Base-by-base conservation (phyloP, 75 land plant genomes). In the Gnetum montanum region DNA sequence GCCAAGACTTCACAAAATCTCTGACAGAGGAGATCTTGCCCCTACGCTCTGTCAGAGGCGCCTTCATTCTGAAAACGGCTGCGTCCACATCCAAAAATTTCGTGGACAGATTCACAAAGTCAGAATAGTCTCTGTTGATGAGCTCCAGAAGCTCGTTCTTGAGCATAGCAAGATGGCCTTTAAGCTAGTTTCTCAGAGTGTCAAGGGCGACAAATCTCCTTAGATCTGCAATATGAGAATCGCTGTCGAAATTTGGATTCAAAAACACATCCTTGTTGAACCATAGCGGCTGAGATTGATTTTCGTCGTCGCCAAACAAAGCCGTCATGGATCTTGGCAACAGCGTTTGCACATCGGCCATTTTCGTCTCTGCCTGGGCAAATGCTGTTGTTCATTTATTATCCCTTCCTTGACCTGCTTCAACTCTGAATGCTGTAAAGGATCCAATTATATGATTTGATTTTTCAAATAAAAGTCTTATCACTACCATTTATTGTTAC, bases 131-230 rank as follows among this genome's bases (percentile, higher is more conserved):
- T 31, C 97, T 78, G 67, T 95, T 95, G 76, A 95, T 84, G 29
- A 90, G 82, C 50, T 95, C 99, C 51, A 95, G 76, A 45, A 95
- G 85, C 66, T 95, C 97, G 54, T 72, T 70, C 58, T 95, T 76
- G 54, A 95, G 82, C 41, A 70, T 58, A 13, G 83, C 62, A 27
- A 90, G 71, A 57, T 95, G 97, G 28, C 74, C 57, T 6, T 78
- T 78, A 56, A 95, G 93, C 75, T 95, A 77, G 18, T 82, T 57
- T 35, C 86, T 71, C 58, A 95, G 88, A 8, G 81, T 79, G n/a
- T 95, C 99, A 67, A 95, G 79, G 43, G 99, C 89, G 50, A 95
- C 97, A 60, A 79, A 95, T 49, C 93, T 67, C 37, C 99, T 75
- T 52, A 95, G 88, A 61, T 81, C 87, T 34, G 97, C 60, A 49